Evolutionary conservation across 805 yeast genomes (phyloP), one percentile per base, ranked within the genome.

Genomic region (Saturnispora dispora): DNA sequence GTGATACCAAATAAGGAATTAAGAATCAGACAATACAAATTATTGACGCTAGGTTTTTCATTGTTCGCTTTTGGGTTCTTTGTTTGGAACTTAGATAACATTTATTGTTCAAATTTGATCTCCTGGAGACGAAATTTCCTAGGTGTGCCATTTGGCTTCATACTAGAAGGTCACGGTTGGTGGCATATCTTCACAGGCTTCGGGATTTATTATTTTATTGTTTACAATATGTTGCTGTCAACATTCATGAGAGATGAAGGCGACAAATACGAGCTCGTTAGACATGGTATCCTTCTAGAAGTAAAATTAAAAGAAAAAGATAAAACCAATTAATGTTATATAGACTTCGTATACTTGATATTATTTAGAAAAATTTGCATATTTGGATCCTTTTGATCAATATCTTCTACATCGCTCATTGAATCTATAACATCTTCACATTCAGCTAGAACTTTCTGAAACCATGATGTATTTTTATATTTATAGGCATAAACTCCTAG

Each of bases 101-200:
- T 87, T 57, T 76, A 84, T 52, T 91, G 98, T 65, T 58, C 70
- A 15, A 64, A 66, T 23, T 82, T 87, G 66, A 75, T 81, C 39
- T 53, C 66, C 6, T 61, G 78, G 15, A 77, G 96, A 65, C 76
- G 93, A 53, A 58, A 69, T 4, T 52, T 55, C 17, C 65, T 81
- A 13, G 95, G 97, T 3, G 76, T 85, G 70, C 97, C 97, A 1
- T 77, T 83, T 49, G 98, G 98, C 1, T 77, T 88, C 54, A 57
- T 91, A 3, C 71, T 91, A 35, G 98, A 91, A 66, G 85, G 95
- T 28, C 98, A 91, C 62, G 96, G 95, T 23, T 91, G 97, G 97
- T 91, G 98, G 98, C 98, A 91, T 63, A 70, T 86, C 10, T 74
- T 86, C 56, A 86, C 93, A 0, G 95, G 96, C 0, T 71, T 81